Evolutionary conservation across 768 basidiomycete species (phyloP), one percentile per base, ranked within the genome.

Genomic region (Mycena filopes): DNA sequence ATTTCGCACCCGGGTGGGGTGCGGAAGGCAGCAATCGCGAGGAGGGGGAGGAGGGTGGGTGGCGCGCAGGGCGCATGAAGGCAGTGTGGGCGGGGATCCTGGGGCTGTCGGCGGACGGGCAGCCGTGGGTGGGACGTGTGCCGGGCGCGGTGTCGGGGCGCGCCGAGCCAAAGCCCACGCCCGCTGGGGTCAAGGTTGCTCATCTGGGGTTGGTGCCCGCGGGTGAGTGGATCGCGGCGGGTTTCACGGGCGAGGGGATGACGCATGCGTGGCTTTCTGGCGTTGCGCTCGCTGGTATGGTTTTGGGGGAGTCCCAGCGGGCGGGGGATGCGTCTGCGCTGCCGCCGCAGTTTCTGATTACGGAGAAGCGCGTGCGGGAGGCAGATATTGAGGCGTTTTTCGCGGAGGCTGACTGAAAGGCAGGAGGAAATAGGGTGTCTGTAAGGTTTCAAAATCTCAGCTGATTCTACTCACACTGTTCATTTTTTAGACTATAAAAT

Each of bases 211-310:
- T 78, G 12, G 78, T 81, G 2, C 60, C 70, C 23, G 75, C 88
- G 0, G 90, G 89, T 20, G 91, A 92, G 73, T 92, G 91, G 91
- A 82, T 92, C 18, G 79, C 87, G 18, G 90, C 88, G 15, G 91
- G 89, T 5, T 92, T 88, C 71, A 81, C 84, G 0, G 91, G 91
- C 0, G 91, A 93, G 67, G 91, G 91, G 2, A 91, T 91, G 90
- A 85, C 85, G 4, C 85, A 90, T 66, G 89, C 87, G 0, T 91
- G 89, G 89, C 72, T 88, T 73, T 82, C 87, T 60, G 84, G 86
- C 5, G 81, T 82, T 59, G 87, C 86, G 10, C 73, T 90, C 21
- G 89, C 87, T 13, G 68, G 78, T 55, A 89, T 90, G 89, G 77
- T 93, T 5, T 74, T 88, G 5, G 83, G 79, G 16, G 82, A 83